phyloP scores from a whole-genome alignment of 2,329 filamentous ascomycete genomes.

The Aspergillus sp. region DNA sequence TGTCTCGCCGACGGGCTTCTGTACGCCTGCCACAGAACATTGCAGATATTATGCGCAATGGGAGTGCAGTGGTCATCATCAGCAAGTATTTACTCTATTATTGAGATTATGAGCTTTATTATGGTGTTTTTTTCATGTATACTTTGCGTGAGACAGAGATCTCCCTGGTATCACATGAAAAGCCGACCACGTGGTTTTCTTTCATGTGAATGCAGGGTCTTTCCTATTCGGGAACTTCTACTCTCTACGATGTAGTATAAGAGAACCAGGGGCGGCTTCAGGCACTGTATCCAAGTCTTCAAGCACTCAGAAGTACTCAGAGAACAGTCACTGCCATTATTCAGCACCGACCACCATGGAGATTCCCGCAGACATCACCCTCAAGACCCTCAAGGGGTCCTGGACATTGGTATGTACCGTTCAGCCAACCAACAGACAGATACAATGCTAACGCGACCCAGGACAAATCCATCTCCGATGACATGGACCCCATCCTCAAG shows the following conservation, averaged over 20 bases:
- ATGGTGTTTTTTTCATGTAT: background rate
- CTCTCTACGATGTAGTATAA: background rate
- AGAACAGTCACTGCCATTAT: background rate
- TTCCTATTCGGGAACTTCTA: background rate
- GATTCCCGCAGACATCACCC: constrained; percentile 6
- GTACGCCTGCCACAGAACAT: background rate
- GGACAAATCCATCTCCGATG: constrained; percentile 4
- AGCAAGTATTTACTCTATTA: too few relatives aligned
- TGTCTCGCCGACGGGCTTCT: background rate
- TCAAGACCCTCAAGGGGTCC: constrained; percentile 9
- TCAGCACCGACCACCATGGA: background rate
- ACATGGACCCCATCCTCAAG: constrained; percentile 1
- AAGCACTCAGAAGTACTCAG: background rate
- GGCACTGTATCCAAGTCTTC: too few relatives aligned
- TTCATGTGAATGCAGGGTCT: background rate
- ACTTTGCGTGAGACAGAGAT: background rate
- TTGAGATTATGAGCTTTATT: too few relatives aligned
- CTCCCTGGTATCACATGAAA: background rate
- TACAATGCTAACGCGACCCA: background rate
- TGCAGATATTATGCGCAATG: background rate
- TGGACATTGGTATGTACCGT: constrained; percentile 4
- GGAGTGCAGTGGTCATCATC: background rate
- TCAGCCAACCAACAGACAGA: too few relatives aligned
- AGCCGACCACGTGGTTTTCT: background rate
- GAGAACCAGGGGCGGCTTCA: background rate